Conservation (phyloP, 768 basidiomycete genomes). For the Kwoniella heveanensis region DNA sequence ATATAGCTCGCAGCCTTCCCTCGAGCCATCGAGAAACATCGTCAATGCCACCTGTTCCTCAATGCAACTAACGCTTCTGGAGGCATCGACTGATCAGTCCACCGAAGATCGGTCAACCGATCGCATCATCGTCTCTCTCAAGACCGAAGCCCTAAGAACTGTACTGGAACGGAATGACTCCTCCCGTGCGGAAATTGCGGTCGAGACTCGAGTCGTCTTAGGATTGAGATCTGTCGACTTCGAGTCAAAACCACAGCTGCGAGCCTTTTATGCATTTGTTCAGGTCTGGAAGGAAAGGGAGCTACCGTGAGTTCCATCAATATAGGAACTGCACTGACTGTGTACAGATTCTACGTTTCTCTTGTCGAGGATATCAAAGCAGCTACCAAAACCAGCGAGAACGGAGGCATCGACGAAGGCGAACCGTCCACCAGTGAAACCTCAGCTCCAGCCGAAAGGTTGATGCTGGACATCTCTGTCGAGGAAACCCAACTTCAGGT, state of each 20-base stretch:
- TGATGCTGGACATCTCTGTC: conserved; percentile 29
- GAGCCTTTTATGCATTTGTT: conserved; percentile 33
- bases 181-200: not conserved
- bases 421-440: not conserved
- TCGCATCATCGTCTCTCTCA: conserved; percentile 9
- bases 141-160: conserved; percentile 7
- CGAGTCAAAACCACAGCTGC: conserved; percentile 38
- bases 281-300: conserved; percentile 31
- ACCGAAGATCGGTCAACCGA: not conserved
- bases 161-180: conserved; percentile 6
- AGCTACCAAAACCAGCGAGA: not conserved
- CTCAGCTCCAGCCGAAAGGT: not conserved
- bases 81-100: not conserved
- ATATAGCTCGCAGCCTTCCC: not conserved
- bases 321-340: not conserved
- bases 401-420: not conserved
- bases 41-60: conserved; percentile 4
- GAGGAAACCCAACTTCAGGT: conserved; percentile 25
- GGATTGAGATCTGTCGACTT: conserved; percentile 26
- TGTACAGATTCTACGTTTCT: conserved; percentile 8
- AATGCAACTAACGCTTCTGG: conserved; percentile 8
- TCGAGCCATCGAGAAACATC: conserved; percentile 3
- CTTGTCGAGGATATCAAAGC: conserved; percentile 8
- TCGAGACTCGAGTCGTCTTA: conserved; percentile 16
- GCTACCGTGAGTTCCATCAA: conserved; percentile 12